Percentiles rank a stretch among this genome's conserved stretches.
Evolutionary conservation across 139 green algal species (phyloP).

Genomic region (Klebsormidium nitens): DNA sequence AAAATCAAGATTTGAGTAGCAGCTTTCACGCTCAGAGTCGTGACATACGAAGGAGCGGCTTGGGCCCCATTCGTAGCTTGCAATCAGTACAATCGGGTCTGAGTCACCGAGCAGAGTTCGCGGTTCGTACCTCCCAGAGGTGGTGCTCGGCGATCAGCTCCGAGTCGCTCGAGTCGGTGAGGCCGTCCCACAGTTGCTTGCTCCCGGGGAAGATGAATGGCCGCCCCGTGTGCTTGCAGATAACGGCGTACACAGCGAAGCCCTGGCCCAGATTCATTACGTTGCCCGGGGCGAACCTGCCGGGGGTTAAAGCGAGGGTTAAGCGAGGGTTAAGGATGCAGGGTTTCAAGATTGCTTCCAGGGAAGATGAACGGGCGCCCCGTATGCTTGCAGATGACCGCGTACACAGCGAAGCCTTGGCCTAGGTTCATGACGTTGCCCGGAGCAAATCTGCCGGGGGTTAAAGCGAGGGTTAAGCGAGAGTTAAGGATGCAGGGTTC

Average conservation of each 20-base stretch:
- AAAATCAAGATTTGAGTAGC: too few species aligned
- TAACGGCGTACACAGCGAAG: constrained; percentile 18
- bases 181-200: neutral
- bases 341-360: too few species aligned
- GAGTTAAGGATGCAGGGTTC: too few species aligned
- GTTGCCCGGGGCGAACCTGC: constrained; percentile 24
- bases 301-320: neutral
- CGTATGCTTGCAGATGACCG: constrained; percentile 12
- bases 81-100: too few species aligned
- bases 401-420: constrained; percentile 15
- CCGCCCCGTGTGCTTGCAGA: constrained; percentile 12
- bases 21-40: too few species aligned
- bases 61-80: too few species aligned
- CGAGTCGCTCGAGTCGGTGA: constrained; percentile 19
- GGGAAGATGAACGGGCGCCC: constrained; percentile 18
- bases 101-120: too few species aligned
- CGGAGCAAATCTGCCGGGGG: constrained; percentile 20
- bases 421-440: constrained; percentile 30
- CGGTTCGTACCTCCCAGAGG: constrained; percentile 6
- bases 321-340: neutral
- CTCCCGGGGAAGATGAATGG: constrained; percentile 22
- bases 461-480: too few species aligned
- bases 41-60: too few species aligned
- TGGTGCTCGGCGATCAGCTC: constrained; percentile 17
- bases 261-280: constrained; percentile 16